Base-by-base conservation (phyloP, 805 yeast species). In the Ogataea corticis region DNA sequence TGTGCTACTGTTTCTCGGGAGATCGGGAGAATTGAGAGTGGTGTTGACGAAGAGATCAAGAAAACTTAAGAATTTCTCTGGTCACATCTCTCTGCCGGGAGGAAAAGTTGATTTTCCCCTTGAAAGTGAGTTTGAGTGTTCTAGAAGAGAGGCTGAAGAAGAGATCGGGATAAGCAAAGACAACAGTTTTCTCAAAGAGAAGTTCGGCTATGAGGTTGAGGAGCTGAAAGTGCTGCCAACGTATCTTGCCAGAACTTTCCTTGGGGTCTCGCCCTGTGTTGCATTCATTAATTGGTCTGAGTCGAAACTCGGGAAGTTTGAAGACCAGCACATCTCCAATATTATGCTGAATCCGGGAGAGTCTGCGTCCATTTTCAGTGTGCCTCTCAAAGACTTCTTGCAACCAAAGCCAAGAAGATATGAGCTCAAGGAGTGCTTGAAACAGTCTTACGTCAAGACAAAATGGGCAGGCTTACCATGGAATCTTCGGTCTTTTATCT, bases 21-120 rank as follows among this genome's bases (percentile, higher is more conserved):
- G 69, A n/a, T 64, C 70, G 35, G 92, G 92, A 2, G 95, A 89
- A 53, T 65, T 90, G 15, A 66, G 92, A 35, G 95, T 88, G 27
- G 71, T 91, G 3, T 66, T 91, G 41, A 91, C 97, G 1, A 82
- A 85, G 55, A 67, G 98, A 50, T 82, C 95, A 2, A 72, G 85
- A 38, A 71, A 75, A 30, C 70, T 92, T 55, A 71, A 81, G 39
- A 79, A 79, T 42, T 91, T 90, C 67, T 85, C 94, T 0, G 97
- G 97, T 4, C 96, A 91, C 62, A 86, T 87, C 5, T 88, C 97
- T 1, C 71, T 91, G 7, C 98, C 98, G 3, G 98, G 98, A 2
- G 98, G 97, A 7, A 87, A 85, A 59, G 90, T 96, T 4, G 97
- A 91, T 62, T 59, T 54, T 33, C 80, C 75, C 0, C 69, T 76